These are phyloP conservation scores for Blumeria graminis DNA, from an alignment of 2,329 filamentous ascomycete genomes.

Conservation along the genomic window DNA sequence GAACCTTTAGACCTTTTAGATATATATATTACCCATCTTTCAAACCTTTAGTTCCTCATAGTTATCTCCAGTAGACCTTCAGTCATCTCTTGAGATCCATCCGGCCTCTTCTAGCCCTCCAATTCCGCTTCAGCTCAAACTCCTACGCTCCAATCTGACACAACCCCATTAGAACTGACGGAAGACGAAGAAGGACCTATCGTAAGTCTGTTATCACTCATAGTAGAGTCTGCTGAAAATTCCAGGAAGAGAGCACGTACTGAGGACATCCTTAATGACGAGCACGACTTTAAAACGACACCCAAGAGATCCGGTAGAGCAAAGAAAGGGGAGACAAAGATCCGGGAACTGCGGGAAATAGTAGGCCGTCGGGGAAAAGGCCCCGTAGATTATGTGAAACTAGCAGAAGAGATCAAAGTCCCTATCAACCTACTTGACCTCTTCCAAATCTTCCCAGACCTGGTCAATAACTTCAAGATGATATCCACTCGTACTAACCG, in stretches of 20 bases:
- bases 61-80: no score
- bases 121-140: no score
- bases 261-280: not conserved
- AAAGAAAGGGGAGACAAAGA: not conserved
- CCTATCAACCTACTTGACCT: conserved; percentile 1
- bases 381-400: not conserved
- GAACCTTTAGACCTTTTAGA: no score
- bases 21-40: no score
- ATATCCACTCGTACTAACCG: not conserved
- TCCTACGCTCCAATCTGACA: no score
- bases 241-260: not conserved
- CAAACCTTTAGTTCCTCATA: no score
- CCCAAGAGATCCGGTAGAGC: not conserved
- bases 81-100: no score
- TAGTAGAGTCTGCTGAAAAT: not conserved
- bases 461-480: not conserved
- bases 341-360: not conserved
- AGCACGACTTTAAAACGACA: not conserved
- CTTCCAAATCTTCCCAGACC: conserved; percentile 1
- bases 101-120: no score
- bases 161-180: no score
- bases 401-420: not conserved
- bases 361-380: not conserved
- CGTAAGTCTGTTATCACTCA: not conserved
- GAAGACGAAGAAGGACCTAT: not conserved